A percentile compares a stretch with the other conserved stretches of the same genome.
Evolutionary conservation across 371 early-diverging fungal genomes (phyloP).

Genomic region (Chytridium lagenaria): DNA sequence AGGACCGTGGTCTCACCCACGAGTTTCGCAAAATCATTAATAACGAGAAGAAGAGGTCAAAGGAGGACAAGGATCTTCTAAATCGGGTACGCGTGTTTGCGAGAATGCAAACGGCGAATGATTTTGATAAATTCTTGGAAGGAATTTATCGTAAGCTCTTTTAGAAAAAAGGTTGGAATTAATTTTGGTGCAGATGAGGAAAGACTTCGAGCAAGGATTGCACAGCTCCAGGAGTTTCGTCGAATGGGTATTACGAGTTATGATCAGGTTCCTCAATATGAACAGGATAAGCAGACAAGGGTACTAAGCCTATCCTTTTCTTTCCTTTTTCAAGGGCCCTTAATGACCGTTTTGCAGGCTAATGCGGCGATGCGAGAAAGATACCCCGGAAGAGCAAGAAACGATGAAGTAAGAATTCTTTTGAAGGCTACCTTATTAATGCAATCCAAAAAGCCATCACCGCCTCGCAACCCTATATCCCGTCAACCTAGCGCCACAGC

Average conservation of each 20-base stretch:
- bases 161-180: neutral
- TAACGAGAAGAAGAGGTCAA: conserved; percentile 77
- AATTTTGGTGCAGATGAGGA: conserved; percentile 62
- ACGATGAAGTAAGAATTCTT: conserved; percentile 24
- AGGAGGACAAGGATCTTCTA: conserved; percentile 84
- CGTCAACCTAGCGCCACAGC: conserved; percentile 1
- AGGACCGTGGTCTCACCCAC: conserved; percentile 81
- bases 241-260: conserved; percentile 83
- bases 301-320: conserved; percentile 21
- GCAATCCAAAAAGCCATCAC: neutral
- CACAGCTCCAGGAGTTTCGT: conserved; percentile 89
- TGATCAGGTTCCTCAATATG: conserved; percentile 77
- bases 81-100: conserved; percentile 86
- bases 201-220: conserved; percentile 74
- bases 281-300: conserved; percentile 41
- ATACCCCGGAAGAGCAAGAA: neutral
- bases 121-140: conserved; percentile 81
- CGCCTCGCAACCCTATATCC: conserved; percentile 16
- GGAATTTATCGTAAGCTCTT: conserved; percentile 70
- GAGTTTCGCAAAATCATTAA: conserved; percentile 62
- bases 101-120: conserved; percentile 81
- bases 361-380: too few relatives aligned
- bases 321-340: too few relatives aligned
- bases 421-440: neutral
- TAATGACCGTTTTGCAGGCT: too few relatives aligned